Base-by-base conservation (phyloP, 345 rosid species). In the Hirschfeldia incana region DNA sequence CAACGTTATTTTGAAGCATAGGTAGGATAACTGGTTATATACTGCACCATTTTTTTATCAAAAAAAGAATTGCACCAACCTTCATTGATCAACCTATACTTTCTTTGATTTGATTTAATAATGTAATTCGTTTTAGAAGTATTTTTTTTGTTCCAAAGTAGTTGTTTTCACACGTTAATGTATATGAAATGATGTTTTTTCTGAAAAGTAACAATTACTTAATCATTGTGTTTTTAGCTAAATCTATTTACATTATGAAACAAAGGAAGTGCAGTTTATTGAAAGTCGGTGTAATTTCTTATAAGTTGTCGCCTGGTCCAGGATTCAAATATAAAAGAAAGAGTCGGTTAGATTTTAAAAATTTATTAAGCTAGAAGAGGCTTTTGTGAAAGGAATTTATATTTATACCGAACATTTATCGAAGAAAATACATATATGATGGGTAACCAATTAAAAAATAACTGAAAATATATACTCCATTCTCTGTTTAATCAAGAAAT, bases 401-500 rank as follows among this genome's bases (percentile, higher is more conserved):
- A 55, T 36, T 55, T 78, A 65, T 71, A 78, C 3, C 29, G 39
- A 65, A 65, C n/a, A 57, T 58, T 66, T 78, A 10, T 66, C 42
- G 21, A 78, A 72, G 62, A 78, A 39, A 72, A 15, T 67, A 73
- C 69, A 73, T 67, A 67, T 46, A 65, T 8, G 72, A 29, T 65
- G 59, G 34, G 49, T 68, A 76, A 33, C 34, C n/a, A 61, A 72
- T 55, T 65, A 46, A 4, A 46, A 72, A 58, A 72, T 32, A 79
- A 60, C 6, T 34, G 78, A 73, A 73, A 73, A 17, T 78, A 67
- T 78, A 49, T 78, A 79, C 78, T 78, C 13, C 44, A 59, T 73
- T 44, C 6, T 73, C 44, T 73, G 64, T 79, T 65, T 72, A 27
- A 78, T 72, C 55, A 73, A 79, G 69, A 78, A 78, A 73, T 73